Percentiles rank a stretch among this genome's conserved stretches.
These are phyloP conservation scores for Pecoramyces ruminantium DNA, from an alignment of 192 early-diverging fungal species.

Conservation along the genomic window DNA sequence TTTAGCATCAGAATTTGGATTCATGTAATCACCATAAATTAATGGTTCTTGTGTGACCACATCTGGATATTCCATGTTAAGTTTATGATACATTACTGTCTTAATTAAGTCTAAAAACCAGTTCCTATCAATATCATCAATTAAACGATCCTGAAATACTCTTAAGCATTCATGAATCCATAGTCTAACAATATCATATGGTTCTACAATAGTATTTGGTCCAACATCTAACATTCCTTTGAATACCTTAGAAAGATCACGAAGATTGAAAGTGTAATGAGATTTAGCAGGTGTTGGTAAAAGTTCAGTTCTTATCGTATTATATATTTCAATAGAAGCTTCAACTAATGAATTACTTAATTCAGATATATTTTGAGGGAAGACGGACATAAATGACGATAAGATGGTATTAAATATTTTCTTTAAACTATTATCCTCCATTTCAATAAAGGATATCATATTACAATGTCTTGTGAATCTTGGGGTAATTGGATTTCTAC, in stretches of 20 bases:
- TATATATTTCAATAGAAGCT: constrained; percentile 30
- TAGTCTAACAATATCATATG: constrained; percentile 24
- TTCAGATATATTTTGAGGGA: constrained; percentile 12
- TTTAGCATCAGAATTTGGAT: constrained; percentile 21
- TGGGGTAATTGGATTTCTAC: constrained; percentile 30
- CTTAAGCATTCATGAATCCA: constrained; percentile 40
- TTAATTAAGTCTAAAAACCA: constrained; percentile 27
- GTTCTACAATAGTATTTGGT: constrained; percentile 16
- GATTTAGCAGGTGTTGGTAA: constrained; percentile 38
- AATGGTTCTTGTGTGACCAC: constrained; percentile 30
- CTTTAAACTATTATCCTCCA: constrained; percentile 29
- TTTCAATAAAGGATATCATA: constrained; percentile 25
- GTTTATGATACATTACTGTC: constrained; percentile 24
- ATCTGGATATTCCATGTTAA: constrained; percentile 17
- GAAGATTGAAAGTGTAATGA: constrained; percentile 43
- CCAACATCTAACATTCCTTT: constrained; percentile 27
- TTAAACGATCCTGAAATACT: constrained; percentile 36
- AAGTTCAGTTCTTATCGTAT: constrained; percentile 27
- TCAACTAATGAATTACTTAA: constrained; percentile 19
- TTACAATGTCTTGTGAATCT: constrained; percentile 38
- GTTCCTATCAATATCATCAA: constrained; percentile 29
- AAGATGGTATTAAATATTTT: constrained; percentile 33
- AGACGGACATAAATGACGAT: constrained; percentile 27
- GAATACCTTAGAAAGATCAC: constrained; percentile 35
- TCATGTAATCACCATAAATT: constrained; percentile 33